Evolutionary conservation across 768 basidiomycete species (phyloP), one percentile per base, ranked within the genome.

Genomic region (Phaeotremella skinneri): DNA sequence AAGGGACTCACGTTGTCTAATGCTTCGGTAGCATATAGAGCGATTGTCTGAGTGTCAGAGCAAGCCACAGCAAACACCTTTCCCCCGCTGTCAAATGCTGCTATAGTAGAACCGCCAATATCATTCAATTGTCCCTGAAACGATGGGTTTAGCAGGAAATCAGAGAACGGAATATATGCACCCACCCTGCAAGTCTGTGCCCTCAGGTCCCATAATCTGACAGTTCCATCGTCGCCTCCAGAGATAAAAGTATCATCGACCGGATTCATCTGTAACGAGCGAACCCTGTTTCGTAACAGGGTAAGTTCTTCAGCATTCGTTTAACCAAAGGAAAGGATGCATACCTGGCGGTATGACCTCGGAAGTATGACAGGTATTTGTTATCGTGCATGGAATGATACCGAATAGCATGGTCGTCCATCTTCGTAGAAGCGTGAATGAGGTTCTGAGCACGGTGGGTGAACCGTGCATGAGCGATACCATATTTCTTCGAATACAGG

Each of bases 371-470:
- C 30, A 98, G 79, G 76, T 92, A 99, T 74, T 88, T 91, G 82
- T 96, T 97, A 82, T 94, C 91, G 77, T 97, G 91, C 50, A 94
- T 76, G 1, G 90, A 93, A 69, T 94, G 90, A 76, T 97, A 97
- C 45, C 96, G 85, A 65, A 98, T 84, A 0, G 89, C 91, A 73
- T 97, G 90, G 52, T 74, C 69, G 76, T 97, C 90, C 76, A 89
- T 89, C 75, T 94, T 97, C 17, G 93, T 97, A 3, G 90, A 93
- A 6, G 93, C 89, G 70, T 97, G 85, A 2, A 98, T 74, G 48
- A 97, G 87, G 2, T 87, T 85, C 0, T 85, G 85, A 65, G 84
- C 86, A 73, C 89, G 89, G 80, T 98, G 96, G 0, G 94, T 97
- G 70, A 97, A 96, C 2, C 94, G 85, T 21, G 92, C 90, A 20